Evolutionary conservation across 352 stramenopile species (phyloP).

Genomic region (Phytophthora pisi): DNA sequence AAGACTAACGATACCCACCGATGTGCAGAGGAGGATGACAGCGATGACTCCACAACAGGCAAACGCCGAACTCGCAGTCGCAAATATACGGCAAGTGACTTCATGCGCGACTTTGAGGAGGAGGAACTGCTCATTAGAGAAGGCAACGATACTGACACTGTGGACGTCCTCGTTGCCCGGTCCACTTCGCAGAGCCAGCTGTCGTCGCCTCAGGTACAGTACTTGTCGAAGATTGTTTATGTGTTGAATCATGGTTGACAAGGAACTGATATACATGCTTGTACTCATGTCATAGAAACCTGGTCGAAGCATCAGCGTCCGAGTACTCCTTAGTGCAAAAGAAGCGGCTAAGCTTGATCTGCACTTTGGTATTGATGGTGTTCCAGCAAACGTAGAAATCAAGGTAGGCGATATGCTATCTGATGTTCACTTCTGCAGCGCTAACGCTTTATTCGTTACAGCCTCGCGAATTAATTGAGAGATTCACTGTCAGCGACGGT

Average conservation of each 20-base stretch:
- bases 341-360: constrained; percentile 66
- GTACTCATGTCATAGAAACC: constrained; percentile 13
- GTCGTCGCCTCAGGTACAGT: constrained; percentile 22
- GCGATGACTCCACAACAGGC: constrained; percentile 43
- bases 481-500: constrained; percentile 38
- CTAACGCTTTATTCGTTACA: constrained; percentile 19
- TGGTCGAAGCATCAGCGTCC: constrained; percentile 39
- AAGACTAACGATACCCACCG: constrained; percentile 1
- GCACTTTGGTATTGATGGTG: constrained; percentile 67
- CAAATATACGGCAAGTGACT: constrained; percentile 79
- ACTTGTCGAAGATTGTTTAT: constrained; percentile 1
- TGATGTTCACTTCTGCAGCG: background rate
- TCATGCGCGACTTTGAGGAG: constrained; percentile 83
- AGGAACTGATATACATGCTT: background rate
- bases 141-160: constrained; percentile 24
- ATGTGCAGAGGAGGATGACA: constrained; percentile 48
- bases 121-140: constrained; percentile 51
- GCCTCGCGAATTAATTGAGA: constrained; percentile 61
- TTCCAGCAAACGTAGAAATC: constrained; percentile 60
- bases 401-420: constrained; percentile 46
- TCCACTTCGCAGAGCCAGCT: constrained; percentile 30
- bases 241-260: background rate
- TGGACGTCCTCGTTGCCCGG: constrained; percentile 21
- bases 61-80: constrained; percentile 48
- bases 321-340: constrained; percentile 65